A percentile compares a stretch with the other conserved stretches of the same genome.
phyloP scores from a whole-genome alignment of 495 filamentous ascomycete species.

The Tuber melanosporum region DNA sequence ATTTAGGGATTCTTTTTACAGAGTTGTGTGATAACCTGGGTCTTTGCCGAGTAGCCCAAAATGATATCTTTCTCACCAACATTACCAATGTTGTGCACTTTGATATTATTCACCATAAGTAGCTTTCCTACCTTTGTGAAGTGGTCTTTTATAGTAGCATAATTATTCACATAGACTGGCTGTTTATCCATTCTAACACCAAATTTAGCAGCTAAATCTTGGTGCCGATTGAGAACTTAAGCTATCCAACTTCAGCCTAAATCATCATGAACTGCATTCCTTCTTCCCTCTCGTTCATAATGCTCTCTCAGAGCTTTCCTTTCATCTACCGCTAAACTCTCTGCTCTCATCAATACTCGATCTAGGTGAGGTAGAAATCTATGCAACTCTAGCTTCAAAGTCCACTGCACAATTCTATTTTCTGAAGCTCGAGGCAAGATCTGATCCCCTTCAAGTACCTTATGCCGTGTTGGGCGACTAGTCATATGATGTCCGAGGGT shows the following conservation, averaged over 20 bases:
- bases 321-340: too few species aligned
- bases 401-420: neutral
- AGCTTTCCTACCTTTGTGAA: neutral
- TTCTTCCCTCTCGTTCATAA: neutral
- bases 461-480: too few species aligned
- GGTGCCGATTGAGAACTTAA: conserved; percentile 6
- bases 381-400: neutral
- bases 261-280: neutral
- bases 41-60: neutral
- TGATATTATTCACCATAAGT: neutral
- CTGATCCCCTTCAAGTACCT: too few species aligned
- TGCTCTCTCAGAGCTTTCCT: neutral
- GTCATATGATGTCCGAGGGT: too few species aligned
- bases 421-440: neutral
- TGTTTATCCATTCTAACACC: conserved; percentile 10
- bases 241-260: neutral
- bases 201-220: conserved; percentile 6
- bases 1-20: too few species aligned
- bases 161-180: too few species aligned
- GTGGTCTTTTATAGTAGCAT: neutral
- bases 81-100: conserved; percentile 3
- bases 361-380: neutral
- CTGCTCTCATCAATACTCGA: too few species aligned
- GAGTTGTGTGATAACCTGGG: too few species aligned
- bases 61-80: conserved; percentile 12